phyloP scores from a whole-genome alignment of 192 early-diverging fungal genomes.

The Podila clonocystis region DNA sequence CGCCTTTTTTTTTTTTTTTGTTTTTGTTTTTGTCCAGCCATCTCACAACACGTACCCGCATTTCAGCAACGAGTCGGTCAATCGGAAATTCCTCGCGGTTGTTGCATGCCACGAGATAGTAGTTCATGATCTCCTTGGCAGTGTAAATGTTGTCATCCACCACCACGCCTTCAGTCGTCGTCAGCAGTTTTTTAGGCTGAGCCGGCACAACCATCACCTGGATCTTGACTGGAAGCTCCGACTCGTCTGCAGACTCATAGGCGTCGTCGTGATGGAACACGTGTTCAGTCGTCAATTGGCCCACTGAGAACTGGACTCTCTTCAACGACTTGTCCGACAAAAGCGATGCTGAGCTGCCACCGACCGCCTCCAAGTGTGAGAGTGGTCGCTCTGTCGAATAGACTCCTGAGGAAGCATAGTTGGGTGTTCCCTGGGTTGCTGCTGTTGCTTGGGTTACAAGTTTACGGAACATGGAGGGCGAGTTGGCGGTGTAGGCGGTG shows the following conservation, averaged over 20 bases:
- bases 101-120: constrained; percentile 53
- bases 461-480: constrained; percentile 42
- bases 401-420: background rate
- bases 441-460: constrained; percentile 41
- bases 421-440: constrained; percentile 18
- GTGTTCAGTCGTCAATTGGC: constrained; percentile 61
- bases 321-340: constrained; percentile 54
- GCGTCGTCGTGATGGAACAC: constrained; percentile 50
- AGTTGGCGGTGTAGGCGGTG: constrained; percentile 40
- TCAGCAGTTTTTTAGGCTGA: constrained; percentile 20
- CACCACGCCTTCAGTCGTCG: constrained; percentile 26
- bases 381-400: constrained; percentile 10
- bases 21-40: no score
- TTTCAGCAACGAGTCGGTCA: constrained; percentile 32
- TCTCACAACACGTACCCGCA: constrained; percentile 24
- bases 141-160: constrained; percentile 53
- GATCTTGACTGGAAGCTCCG: constrained; percentile 14
- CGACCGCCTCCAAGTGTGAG: constrained; percentile 14
- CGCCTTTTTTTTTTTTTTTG: no score
- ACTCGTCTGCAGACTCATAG: constrained; percentile 51
- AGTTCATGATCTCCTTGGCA: constrained; percentile 53
- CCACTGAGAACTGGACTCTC: constrained; percentile 64
- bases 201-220: constrained; percentile 8
- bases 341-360: constrained; percentile 13
- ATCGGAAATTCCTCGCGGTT: constrained; percentile 55